Evolutionary conservation across 2,329 filamentous ascomycete species (phyloP), one percentile per base, ranked within the genome.

Genomic region (Nothophoma quercina): DNA sequence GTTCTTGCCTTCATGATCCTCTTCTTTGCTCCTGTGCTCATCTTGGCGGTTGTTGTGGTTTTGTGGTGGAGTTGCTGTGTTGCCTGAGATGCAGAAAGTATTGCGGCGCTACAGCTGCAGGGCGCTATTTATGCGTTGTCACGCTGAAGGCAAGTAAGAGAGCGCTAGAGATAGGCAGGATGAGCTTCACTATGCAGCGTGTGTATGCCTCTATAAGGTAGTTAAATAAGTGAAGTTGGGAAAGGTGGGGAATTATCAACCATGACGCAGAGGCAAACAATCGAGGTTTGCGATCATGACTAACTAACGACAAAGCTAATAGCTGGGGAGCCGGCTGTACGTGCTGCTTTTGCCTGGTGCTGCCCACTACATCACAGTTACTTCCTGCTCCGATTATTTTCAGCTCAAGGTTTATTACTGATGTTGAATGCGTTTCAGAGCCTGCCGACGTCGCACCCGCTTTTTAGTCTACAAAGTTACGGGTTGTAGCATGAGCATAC

Each of bases 1-100:
- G 7, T 33, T 29, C 68, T 45, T 67, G 71, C 77, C 72, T 73
- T 78, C 70, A 79, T 74, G 59, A 80, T 76, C 26, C 78, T 74
- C 69, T 79, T 79, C 71, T 78, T 73, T 25, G 70, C 70, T 45
- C 70, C 69, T 38, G 70, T 65, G 55, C 64, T 70, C 72, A 74
- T 74, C 16, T 55, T 67, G 60, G 56, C 61, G 48, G 62, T 56
- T 45, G 50, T 39, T 53, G 43, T 53, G 38, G n/a, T 36, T 12
- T 52, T 23, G 46, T 51, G 29, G 48, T 55, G 55, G 42, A 44
- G 41, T 38, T 25, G 44, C 43, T 28, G 25, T 32, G 42, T 36
- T 26, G 44, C 21, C 43, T 40, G 47, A 49, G 35, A n/a, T n/a
- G n/a, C n/a, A n/a, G n/a, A 45, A 53, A 36, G 43, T 51, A 40